Evolutionary conservation across 75 land plant genomes (phyloP), one percentile per base, ranked within the genome.

Genomic region (Isoetes taiwanensis): DNA sequence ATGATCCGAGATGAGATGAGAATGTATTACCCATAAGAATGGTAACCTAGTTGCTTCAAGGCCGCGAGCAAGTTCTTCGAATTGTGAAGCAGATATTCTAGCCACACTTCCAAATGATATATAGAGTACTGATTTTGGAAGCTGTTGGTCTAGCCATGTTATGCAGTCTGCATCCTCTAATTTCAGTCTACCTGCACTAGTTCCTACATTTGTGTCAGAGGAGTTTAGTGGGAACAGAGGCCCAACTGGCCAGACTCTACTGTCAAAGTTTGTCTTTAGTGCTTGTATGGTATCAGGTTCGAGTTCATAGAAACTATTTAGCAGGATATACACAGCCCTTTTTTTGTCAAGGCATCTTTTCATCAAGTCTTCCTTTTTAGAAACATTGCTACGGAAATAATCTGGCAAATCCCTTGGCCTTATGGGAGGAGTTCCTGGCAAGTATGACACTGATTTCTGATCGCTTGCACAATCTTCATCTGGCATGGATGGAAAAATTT

Each of bases 151-250:
- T n/a, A n/a, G n/a, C n/a, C n/a, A n/a, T n/a, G n/a, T n/a, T n/a
- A n/a, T n/a, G n/a, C n/a, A n/a, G n/a, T n/a, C n/a, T n/a, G n/a
- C n/a, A n/a, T n/a, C n/a, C n/a, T n/a, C n/a, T n/a, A n/a, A n/a
- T n/a, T n/a, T n/a, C n/a, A n/a, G n/a, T n/a, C n/a, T n/a, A n/a
- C n/a, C n/a, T n/a, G n/a, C n/a, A n/a, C n/a, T n/a, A n/a, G n/a
- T n/a, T n/a, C n/a, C n/a, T n/a, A n/a, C n/a, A n/a, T n/a, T n/a
- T n/a, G n/a, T n/a, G n/a, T n/a, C n/a, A n/a, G n/a, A n/a, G n/a
- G n/a, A n/a, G n/a, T n/a, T n/a, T n/a, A 37, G 39, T 6, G 50
- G 50, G 50, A 46, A 46, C 21, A 46, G 50, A 19, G 50, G 50
- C 19, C 50, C 50, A n/a, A 46, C 16, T 8, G 50, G 12, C 5